A percentile compares a stretch with the other conserved stretches of the same genome.
phyloP scores from a whole-genome alignment of 345 rosid genomes.

The Triadica sebifera region DNA sequence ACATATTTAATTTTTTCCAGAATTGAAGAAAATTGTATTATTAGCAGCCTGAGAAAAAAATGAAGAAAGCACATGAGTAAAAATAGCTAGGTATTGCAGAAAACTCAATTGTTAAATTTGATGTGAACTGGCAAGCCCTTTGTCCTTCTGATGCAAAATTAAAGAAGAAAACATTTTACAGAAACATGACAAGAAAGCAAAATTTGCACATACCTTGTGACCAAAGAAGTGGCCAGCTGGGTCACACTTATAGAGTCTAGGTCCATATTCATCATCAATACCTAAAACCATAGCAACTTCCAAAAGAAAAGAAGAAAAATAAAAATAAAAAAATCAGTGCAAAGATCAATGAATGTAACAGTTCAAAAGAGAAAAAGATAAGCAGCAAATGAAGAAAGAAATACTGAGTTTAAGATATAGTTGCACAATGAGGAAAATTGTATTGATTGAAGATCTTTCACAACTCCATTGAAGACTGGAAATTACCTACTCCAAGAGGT shows the following conservation, averaged over 20 bases:
- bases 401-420: not conserved
- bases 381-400: not conserved
- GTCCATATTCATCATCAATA: conserved; percentile 92
- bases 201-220: conserved; percentile 66
- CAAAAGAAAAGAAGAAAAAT: not conserved
- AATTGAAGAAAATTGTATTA: not conserved
- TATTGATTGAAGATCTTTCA: not conserved
- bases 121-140: not conserved
- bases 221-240: conserved; percentile 99
- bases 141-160: not conserved
- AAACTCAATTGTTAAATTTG: not conserved
- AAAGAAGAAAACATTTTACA: not conserved
- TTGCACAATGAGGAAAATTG: not conserved
- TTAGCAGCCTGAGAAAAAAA: not conserved
- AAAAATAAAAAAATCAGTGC: not conserved
- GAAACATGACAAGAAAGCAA: not conserved
- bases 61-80: not conserved
- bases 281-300: conserved; percentile 83
- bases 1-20: not conserved
- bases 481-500: conserved; percentile 97
- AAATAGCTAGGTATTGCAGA: not conserved
- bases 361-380: not conserved
- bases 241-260: conserved; percentile 88
- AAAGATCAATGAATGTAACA: not conserved
- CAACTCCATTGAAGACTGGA: conserved; percentile 41